Base-by-base conservation (phyloP, 768 basidiomycete species). In the Mycena maculata region DNA sequence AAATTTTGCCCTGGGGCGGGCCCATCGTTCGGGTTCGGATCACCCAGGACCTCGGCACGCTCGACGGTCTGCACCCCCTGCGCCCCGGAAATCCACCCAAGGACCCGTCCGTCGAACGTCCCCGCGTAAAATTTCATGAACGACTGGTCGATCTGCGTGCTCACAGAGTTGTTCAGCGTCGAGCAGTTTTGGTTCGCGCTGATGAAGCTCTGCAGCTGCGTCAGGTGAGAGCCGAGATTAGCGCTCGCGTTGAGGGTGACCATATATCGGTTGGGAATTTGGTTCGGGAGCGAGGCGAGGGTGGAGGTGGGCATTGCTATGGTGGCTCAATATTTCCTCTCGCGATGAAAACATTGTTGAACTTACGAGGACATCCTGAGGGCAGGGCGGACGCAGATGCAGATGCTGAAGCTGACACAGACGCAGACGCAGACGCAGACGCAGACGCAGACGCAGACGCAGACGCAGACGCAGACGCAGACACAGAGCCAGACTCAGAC, bases 71-170 rank as follows among this genome's bases (percentile, higher is more conserved):
- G 10, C 11, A 44, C 41, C 5, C 55, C 55, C 41, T 42, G 23
- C 18, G 41, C 23, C 16, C 15, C 16, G 6, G 25, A 25, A 18
- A 56, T 56, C 12, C 23, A 56, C 13, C n/a, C 25, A 20, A 56
- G 38, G 7, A 56, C 55, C 7, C 55, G 23, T 23, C 55, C 55
- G 27, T 56, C 55, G 41, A 56, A 56, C 25, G 16, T 41, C 18
- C 55, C 55, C 11, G 55, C 16, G 27, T 56, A 56, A 23, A 56
- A 56, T 20, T 56, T 56, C 18, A 56, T 16, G 41, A 56, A 56
- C 2, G 55, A n/a, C 55, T 56, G 38, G 41, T 56, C 55, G 22
- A 56, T 42, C n/a, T 44, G 39, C 25, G 22, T 41, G 20, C 6
- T n/a, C 16, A 56, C 41, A n/a, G 39, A 27, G 22, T 56, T 56